Evolutionary conservation across 2,329 filamentous ascomycete species (phyloP).

Genomic region (Nigrograna mackinnonii): DNA sequence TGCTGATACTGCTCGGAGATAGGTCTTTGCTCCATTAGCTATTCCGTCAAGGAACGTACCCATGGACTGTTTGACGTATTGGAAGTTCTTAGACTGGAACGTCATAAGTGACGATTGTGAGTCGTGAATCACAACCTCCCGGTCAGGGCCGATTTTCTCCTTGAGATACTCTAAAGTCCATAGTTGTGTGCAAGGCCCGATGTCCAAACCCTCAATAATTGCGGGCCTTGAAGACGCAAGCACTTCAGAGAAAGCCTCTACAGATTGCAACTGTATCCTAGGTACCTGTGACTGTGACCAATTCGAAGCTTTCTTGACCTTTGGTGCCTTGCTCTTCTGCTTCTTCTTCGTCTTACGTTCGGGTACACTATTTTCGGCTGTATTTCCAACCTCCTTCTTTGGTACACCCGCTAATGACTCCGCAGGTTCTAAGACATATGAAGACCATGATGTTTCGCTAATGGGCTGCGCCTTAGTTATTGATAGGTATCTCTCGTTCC

Average conservation of each 20-base stretch:
- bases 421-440: not conserved
- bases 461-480: constrained; percentile 15
- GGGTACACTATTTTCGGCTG: constrained; percentile 1
- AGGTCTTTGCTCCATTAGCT: constrained; percentile 64
- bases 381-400: constrained; percentile 5
- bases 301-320: not conserved
- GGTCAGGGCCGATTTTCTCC: constrained; percentile 43
- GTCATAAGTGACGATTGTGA: constrained; percentile 70
- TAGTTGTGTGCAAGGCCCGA: constrained; percentile 67
- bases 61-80: constrained; percentile 71
- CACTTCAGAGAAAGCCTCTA: constrained; percentile 63
- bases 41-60: constrained; percentile 65
- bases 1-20: constrained; percentile 76
- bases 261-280: constrained; percentile 55
- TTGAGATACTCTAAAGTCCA: constrained; percentile 75
- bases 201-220: constrained; percentile 66
- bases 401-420: not conserved
- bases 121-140: constrained; percentile 74
- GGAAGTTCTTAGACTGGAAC: constrained; percentile 82
- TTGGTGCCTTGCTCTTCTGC: constrained; percentile 14
- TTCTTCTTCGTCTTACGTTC: constrained; percentile 15
- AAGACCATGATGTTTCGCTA: constrained; percentile 13
- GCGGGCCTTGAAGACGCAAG: constrained; percentile 63
- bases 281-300: constrained; percentile 44
- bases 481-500: constrained; percentile 57